Base-by-base conservation (phyloP, 2,329 filamentous ascomycete genomes). In the Cladosporium sp. region DNA sequence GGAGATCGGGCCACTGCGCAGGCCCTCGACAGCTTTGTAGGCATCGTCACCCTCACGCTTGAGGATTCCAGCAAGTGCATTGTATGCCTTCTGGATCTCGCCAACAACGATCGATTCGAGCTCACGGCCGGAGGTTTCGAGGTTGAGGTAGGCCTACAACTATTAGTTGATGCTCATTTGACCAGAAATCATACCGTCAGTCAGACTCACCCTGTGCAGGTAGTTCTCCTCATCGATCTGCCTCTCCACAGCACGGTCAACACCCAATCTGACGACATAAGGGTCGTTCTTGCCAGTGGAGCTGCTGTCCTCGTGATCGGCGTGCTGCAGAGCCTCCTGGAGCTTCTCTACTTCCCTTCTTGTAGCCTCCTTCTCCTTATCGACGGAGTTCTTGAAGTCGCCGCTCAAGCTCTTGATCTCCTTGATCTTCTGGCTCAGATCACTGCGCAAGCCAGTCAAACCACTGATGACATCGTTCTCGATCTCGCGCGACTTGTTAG, bases 171-270 rank as follows among this genome's bases (percentile, higher is more conserved):
- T 57, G 58, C 45, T 4, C 28, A 20, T 12, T 13, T n/a, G 7
- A 10, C 17, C 22, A 32, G 48, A 24, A 17, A 4, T 24, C 1
- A 54, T 9, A 13, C 6, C 2, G n/a, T 24, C 24, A 19, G 4
- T 2, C 25, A 34, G 49, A 37, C 48, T 17, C 76, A 92, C 90
- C 75, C 92, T 84, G 70, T 97, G 94, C 17, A 99, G 77, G 68
- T 99, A 99, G 70, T 97, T 97, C 71, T 99, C 94, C 73, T 99
- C 94, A 64, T 96, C 90, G 57, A 99, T 85, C 74, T 97, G 94
- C 68, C 85, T 88, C 74, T 96, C 92, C 25, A 99, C 81, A 73
- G 96, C 91, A 57, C 89, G 85, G 70, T 99, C 94, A 6, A 96
- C 93, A 19, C 84, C 84, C 49, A 97, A 77, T 58, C 89, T 88